Base-by-base conservation (phyloP, 768 basidiomycete genomes). In the Suillus subluteus region DNA sequence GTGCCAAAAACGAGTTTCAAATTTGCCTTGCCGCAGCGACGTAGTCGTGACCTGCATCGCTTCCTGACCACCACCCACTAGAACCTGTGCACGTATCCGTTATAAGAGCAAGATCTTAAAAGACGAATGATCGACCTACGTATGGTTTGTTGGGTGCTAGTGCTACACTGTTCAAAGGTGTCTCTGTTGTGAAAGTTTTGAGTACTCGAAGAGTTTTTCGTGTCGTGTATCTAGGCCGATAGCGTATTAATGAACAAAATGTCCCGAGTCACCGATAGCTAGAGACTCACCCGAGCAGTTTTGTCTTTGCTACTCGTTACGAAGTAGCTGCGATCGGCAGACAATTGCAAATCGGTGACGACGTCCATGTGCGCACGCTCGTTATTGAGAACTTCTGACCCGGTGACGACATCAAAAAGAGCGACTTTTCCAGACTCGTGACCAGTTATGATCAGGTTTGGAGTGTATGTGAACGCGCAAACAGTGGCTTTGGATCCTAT, bases 1-100 rank as follows among this genome's bases (percentile, higher is more conserved):
- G 83, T 99, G 97, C 95, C 96, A 99, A 82, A 99, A 98, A 46
- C 96, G 86, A 13, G 95, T 94, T 81, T 99, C 98, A 77, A 99
- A 99, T 79, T 98, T 98, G 26, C 97, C 98, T 77, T 98, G 94
- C 62, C 98, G 88, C 30, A 88, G 73, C 2, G 95, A 95, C 1
- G 97, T 99, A 9, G 95, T 99, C 16, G 98, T 98, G 62, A 99
- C 98, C 73, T 82, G 89, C 95, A 95, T 97, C 5, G 98, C 98
- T 76, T 98, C 97, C 79, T 99, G 98, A 52, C 98, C 98, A 78
- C 98, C 97, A 54, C 98, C 98, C 30, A 98, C 83, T 40, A 99
- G 86, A 52, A 96, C 85, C 93, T 95, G 65, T 9, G 58, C 40
- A 50, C 41, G 3, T 9, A 5, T 26, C 16, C 32, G 43, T 46